Evolutionary conservation across 2,329 filamentous ascomycete genomes (phyloP).

Genomic region (Bipolaris gigantea): DNA sequence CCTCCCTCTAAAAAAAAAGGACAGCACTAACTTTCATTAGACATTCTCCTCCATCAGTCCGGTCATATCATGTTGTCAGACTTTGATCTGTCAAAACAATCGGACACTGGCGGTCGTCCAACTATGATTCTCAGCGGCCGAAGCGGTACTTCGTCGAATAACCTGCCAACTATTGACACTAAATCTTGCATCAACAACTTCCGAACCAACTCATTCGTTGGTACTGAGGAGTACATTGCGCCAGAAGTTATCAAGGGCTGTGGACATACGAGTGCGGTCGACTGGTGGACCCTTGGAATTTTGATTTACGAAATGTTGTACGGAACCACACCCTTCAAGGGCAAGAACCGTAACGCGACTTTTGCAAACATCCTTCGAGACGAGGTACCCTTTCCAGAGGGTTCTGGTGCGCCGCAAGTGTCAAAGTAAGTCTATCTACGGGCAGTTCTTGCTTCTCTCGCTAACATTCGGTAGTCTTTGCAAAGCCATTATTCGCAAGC

Average conservation of each 20-base stretch:
- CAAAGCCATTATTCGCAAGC: slow-evolving; percentile 93
- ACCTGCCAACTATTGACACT: slow-evolving; percentile 94
- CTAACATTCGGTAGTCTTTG: slow-evolving; percentile 68
- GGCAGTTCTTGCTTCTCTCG: background rate
- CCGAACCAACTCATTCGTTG: slow-evolving; percentile 96
- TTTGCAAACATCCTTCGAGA: slow-evolving; percentile 97
- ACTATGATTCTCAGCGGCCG: slow-evolving; percentile 86
- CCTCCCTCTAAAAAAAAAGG: background rate
- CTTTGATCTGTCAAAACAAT: slow-evolving; percentile 98
- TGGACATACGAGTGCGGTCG: slow-evolving; percentile 95
- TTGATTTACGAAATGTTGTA: slow-evolving; percentile 99
- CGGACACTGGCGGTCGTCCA: slow-evolving; percentile 89
- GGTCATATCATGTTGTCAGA: slow-evolving; percentile 99
- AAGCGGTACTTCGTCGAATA: slow-evolving; percentile 81
- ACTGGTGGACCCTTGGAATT: slow-evolving; percentile 99
- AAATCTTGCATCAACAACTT: slow-evolving; percentile 98
- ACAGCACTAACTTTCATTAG: slow-evolving; percentile 56
- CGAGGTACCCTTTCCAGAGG: slow-evolving; percentile 94
- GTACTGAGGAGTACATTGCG: slow-evolving; percentile 98
- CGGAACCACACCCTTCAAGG: slow-evolving; percentile 98
- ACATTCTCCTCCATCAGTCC: slow-evolving; percentile 97
- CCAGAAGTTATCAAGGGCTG: slow-evolving; percentile 99
- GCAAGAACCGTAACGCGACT: slow-evolving; percentile 96
- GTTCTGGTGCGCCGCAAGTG: slow-evolving; percentile 78
- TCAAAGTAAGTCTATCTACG: slow-evolving; percentile 73